Evolutionary conservation across 1,284 basidiomycete genomes (phyloP).

Genomic region (Neonothopanus nambi): DNA sequence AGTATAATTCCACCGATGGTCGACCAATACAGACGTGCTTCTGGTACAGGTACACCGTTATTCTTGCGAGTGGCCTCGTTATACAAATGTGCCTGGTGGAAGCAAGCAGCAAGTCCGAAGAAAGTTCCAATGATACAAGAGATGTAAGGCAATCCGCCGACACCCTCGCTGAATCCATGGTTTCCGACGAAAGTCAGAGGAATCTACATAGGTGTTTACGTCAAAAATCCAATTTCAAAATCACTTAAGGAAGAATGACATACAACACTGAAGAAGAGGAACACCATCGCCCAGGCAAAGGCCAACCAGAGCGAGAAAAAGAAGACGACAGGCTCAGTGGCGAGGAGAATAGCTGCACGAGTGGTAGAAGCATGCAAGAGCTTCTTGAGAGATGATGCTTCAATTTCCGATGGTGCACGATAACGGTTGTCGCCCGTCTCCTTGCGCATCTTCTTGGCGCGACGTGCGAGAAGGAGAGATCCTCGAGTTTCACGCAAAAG

Average conservation of each 20-base stretch:
- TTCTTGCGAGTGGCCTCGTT: too few relatives aligned
- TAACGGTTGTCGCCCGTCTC: constrained; percentile 60
- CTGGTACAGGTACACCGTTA: constrained; percentile 49
- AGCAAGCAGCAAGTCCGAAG: constrained; percentile 58
- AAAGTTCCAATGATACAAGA: constrained; percentile 59
- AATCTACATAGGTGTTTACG: neutral
- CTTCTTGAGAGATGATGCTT: constrained; percentile 48
- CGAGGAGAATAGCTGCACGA: constrained; percentile 44
- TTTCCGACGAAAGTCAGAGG: constrained; percentile 74
- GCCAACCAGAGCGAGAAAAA: constrained; percentile 40
- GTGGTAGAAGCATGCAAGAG: neutral
- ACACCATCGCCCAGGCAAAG: constrained; percentile 42
- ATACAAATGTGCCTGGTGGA: constrained; percentile 54
- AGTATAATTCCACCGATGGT: constrained; percentile 67
- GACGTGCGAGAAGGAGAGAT: constrained; percentile 55
- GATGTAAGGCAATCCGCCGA: constrained; percentile 47
- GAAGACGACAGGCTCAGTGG: constrained; percentile 76
- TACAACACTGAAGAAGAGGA: constrained; percentile 22
- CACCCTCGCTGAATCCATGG: constrained; percentile 62
- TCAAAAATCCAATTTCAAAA: neutral
- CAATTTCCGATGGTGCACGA: constrained; percentile 62
- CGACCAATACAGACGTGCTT: constrained; percentile 71
- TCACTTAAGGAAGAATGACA: neutral
- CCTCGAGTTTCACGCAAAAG: constrained; percentile 65
- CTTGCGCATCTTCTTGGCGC: constrained; percentile 60